Evolutionary conservation across 2,329 filamentous ascomycete genomes (phyloP).

Genomic region (Juglanconis oblonga): DNA sequence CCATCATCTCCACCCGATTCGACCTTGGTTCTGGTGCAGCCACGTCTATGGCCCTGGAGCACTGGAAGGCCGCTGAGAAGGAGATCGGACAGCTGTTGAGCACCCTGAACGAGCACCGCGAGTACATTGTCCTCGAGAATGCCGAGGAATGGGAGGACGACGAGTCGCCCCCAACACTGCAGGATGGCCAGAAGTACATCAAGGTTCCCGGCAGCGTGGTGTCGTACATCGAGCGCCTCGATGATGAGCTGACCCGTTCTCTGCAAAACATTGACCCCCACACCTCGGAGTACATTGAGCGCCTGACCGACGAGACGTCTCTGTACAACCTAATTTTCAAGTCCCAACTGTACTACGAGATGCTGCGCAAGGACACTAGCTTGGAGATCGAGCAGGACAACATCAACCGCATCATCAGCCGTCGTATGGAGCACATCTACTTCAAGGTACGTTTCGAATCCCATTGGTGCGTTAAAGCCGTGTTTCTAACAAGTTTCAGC

Average conservation of each 20-base stretch:
- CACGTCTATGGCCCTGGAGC: constrained; percentile 86
- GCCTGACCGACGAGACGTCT: constrained; percentile 83
- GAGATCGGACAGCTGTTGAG: constrained; percentile 77
- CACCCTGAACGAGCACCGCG: constrained; percentile 73
- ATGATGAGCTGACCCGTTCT: constrained; percentile 96
- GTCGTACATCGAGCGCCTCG: constrained; percentile 89
- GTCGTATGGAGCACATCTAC: constrained; percentile 94
- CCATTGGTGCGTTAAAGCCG: not conserved
- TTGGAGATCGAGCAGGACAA: constrained; percentile 79
- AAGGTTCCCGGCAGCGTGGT: constrained; percentile 92
- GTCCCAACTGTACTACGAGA: constrained; percentile 83
- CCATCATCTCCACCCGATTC: constrained; percentile 89
- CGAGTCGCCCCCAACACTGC: constrained; percentile 80
- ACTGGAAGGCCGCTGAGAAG: constrained; percentile 92
- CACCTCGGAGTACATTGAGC: constrained; percentile 97
- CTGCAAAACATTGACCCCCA: constrained; percentile 97
- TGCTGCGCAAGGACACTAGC: constrained; percentile 65
- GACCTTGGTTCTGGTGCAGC: constrained; percentile 78
- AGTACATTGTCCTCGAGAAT: constrained; percentile 83
- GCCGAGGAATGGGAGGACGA: constrained; percentile 99
- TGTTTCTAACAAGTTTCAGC: constrained; percentile 44
- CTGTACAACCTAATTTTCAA: constrained; percentile 93
- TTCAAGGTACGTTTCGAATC: constrained; percentile 70
- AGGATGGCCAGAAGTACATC: constrained; percentile 74
- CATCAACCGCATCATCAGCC: constrained; percentile 89